Conservation (phyloP, 352 stramenopile species). For the Thalassiosira mediterranea region DNA sequence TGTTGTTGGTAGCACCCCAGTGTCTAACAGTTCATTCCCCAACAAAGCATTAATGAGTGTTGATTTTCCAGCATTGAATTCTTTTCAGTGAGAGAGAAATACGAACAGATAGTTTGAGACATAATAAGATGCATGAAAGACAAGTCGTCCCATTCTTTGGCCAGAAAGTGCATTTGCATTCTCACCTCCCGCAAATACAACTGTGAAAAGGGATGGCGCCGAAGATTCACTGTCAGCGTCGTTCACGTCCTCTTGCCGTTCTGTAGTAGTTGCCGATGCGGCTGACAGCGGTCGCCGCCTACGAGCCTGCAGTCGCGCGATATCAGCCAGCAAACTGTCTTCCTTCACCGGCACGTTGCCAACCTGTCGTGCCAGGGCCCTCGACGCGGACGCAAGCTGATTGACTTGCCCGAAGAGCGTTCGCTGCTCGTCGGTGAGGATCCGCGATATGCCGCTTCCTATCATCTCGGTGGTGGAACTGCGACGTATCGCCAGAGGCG, state of each 20-base stretch:
- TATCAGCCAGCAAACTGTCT: slow-evolving; percentile 41
- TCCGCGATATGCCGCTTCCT: slow-evolving; percentile 42
- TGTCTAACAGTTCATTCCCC: slow-evolving; percentile 71
- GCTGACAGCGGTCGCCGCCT: background rate
- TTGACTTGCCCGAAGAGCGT: slow-evolving; percentile 59
- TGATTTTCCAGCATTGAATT: slow-evolving; percentile 84
- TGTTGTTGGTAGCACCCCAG: slow-evolving; percentile 78
- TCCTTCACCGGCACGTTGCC: slow-evolving; percentile 46
- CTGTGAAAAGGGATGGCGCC: slow-evolving; percentile 72
- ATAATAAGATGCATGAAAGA: too few species aligned
- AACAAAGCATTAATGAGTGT: slow-evolving; percentile 83
- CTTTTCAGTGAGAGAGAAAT: too few species aligned
- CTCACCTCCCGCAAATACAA: slow-evolving; percentile 82
- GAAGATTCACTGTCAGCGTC: slow-evolving; percentile 14
- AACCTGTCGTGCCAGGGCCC: slow-evolving; percentile 54
- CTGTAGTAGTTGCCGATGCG: background rate
- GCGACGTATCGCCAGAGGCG: too few species aligned
- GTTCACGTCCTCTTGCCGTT: background rate
- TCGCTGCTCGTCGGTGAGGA: slow-evolving; percentile 68
- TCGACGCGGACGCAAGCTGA: slow-evolving; percentile 51
- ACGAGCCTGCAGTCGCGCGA: slow-evolving; percentile 34
- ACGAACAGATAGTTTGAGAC: too few species aligned
- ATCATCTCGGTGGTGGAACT: too few species aligned
- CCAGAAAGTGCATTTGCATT: too few species aligned
- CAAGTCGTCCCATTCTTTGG: too few species aligned